Evolutionary conservation across 2,329 filamentous ascomycete species (phyloP).

Genomic region (Colletotrichum camelliae): DNA sequence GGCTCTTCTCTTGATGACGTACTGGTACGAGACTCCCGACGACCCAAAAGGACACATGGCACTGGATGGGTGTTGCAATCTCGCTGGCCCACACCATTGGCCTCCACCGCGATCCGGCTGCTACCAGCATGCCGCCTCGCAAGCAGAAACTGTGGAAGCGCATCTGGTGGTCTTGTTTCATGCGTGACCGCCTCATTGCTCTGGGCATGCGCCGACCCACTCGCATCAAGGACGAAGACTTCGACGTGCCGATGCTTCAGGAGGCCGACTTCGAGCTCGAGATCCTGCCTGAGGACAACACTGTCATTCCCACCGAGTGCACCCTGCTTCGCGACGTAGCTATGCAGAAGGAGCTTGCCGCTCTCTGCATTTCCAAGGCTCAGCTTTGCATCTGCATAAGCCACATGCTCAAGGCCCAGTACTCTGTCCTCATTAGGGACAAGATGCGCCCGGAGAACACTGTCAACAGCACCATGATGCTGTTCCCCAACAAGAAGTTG

Average conservation of each 20-base stretch:
- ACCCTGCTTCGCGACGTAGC: slow-evolving; percentile 71
- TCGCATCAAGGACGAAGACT: slow-evolving; percentile 91
- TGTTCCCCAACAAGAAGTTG: slow-evolving; percentile 86
- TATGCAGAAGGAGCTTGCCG: slow-evolving; percentile 79
- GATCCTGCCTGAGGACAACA: slow-evolving; percentile 69
- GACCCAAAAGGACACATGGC: slow-evolving; percentile 97
- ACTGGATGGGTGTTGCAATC: slow-evolving; percentile 97
- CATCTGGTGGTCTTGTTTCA: slow-evolving; percentile 98
- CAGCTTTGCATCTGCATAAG: slow-evolving; percentile 90
- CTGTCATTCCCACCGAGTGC: slow-evolving; percentile 73
- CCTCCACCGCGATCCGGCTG: slow-evolving; percentile 82
- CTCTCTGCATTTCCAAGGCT: slow-evolving; percentile 91
- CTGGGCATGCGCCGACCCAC: slow-evolving; percentile 93
- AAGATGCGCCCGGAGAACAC: slow-evolving; percentile 79
- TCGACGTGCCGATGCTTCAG: slow-evolving; percentile 89
- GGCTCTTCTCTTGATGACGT: slow-evolving; percentile 88
- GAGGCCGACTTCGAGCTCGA: slow-evolving; percentile 85
- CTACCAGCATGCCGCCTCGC: slow-evolving; percentile 74
- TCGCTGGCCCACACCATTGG: slow-evolving; percentile 94
- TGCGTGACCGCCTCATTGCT: slow-evolving; percentile 90
- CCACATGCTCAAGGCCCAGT: slow-evolving; percentile 87
- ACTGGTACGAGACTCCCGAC: slow-evolving; percentile 97
- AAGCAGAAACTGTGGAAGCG: slow-evolving; percentile 90
- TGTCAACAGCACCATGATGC: slow-evolving; percentile 82
- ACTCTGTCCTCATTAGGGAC: slow-evolving; percentile 87